phyloP scores from a whole-genome alignment of 2,329 filamentous ascomycete species.

The Zymoseptoria passerinii region DNA sequence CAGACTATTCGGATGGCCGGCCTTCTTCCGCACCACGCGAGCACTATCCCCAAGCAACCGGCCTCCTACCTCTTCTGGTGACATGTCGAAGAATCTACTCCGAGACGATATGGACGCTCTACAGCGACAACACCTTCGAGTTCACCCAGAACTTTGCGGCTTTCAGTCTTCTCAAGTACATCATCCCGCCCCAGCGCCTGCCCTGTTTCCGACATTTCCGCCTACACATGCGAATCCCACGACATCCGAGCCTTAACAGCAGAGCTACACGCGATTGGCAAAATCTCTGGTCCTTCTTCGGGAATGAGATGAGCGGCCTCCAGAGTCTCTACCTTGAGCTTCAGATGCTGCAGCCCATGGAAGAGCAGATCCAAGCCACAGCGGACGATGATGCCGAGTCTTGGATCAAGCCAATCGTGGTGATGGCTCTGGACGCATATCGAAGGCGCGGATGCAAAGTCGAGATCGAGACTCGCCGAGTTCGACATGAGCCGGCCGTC shows the following conservation, averaged over 20 bases:
- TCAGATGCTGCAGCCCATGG: conserved; percentile 23
- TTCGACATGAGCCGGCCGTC: conserved; percentile 18
- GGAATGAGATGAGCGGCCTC: conserved; percentile 23
- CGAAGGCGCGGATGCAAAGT: conserved; percentile 22
- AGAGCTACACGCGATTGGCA: conserved; percentile 26
- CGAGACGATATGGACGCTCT: conserved; percentile 24
- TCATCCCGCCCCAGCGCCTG: conserved; percentile 23
- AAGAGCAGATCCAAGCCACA: conserved; percentile 22
- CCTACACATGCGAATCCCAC: conserved; percentile 25
- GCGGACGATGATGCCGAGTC: conserved; percentile 17
- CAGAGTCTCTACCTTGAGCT: conserved; percentile 22
- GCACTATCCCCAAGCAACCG: conserved; percentile 14
- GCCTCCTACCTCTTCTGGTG: conserved; percentile 23
- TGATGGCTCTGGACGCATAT: conserved; percentile 23
- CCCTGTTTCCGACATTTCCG: conserved; percentile 23
- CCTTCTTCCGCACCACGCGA: conserved; percentile 15
- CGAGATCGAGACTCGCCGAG: conserved; percentile 21
- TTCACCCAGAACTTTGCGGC: conserved; percentile 27
- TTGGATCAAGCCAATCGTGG: conserved; percentile 26
- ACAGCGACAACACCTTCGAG: conserved; percentile 27
- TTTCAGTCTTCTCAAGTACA: conserved; percentile 25
- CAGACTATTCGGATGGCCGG: conserved; percentile 11
- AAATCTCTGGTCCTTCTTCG: conserved; percentile 26
- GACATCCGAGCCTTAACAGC: conserved; percentile 25
- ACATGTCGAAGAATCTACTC: conserved; percentile 28